phyloP scores from a whole-genome alignment of 208 protist species.

The Crithidia sp. region DNA sequence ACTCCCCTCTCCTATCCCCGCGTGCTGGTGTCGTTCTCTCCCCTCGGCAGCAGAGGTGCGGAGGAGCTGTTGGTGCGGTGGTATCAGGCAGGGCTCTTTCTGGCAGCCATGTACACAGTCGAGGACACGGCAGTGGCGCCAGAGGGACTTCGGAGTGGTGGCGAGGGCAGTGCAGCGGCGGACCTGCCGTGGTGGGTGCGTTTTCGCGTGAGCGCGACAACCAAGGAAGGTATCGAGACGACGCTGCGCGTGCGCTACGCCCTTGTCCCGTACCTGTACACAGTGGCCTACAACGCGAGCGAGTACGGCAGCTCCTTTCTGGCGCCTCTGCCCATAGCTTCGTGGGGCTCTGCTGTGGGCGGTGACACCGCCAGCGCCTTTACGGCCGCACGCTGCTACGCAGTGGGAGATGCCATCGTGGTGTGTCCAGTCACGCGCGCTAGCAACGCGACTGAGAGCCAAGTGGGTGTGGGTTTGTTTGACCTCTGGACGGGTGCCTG shows the following conservation, averaged over 20 bases:
- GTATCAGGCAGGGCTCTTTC: slow-evolving; percentile 92
- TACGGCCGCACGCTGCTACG: slow-evolving; percentile 18
- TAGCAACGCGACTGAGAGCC: neutral
- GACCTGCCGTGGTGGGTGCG: slow-evolving; percentile 33
- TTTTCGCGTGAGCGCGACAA: slow-evolving; percentile 1
- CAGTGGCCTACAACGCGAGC: slow-evolving; percentile 79
- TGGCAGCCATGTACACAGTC: slow-evolving; percentile 96
- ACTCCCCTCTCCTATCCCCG: neutral
- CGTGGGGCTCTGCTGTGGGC: slow-evolving; percentile 6
- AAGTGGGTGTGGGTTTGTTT: slow-evolving; percentile 24
- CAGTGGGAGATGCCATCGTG: slow-evolving; percentile 32
- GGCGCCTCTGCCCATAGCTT: slow-evolving; percentile 85
- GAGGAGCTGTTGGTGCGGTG: slow-evolving; percentile 95
- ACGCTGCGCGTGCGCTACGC: slow-evolving; percentile 77
- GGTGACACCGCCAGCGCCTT: neutral
- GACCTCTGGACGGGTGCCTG: slow-evolving; percentile 49
- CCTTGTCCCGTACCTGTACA: slow-evolving; percentile 96
- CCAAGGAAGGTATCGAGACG: slow-evolving; percentile 12
- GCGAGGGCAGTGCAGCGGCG: too few species aligned
- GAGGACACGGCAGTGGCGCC: slow-evolving; percentile 77
- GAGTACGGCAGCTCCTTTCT: slow-evolving; percentile 77
- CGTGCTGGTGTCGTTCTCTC: neutral
- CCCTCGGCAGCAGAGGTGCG: slow-evolving; percentile 12
- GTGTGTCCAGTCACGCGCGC: slow-evolving; percentile 34
- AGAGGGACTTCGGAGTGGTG: slow-evolving; percentile 45